Base-by-base conservation (phyloP, 139 green algal genomes). In the Chlamydomonas eustigma region DNA sequence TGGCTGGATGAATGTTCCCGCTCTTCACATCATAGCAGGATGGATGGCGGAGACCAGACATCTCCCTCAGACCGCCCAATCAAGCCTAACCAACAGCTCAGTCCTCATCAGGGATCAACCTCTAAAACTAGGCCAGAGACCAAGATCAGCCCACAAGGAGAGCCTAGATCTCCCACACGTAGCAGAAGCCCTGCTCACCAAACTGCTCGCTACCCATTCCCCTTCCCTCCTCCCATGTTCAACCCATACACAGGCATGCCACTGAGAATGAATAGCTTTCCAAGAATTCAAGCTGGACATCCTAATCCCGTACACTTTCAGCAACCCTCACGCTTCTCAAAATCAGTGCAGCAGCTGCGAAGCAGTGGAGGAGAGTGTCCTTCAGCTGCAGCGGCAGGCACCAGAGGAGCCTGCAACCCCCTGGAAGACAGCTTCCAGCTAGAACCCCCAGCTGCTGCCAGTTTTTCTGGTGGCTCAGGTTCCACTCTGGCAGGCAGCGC, bases 91-190 rank as follows among this genome's bases (percentile, higher is more conserved):
- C 4, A n/a, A 31, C 34, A 44, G n/a, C 65, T 18, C 33, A n/a
- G 8, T 39, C 65, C 32, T 68, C 52, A 68, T 31, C 52, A 68
- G 52, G 12, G 12, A 25, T 31, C 52, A 25, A 68, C 12, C 52
- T 31, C 8, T 28, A 31, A 22, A 22, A 31, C 22, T 34, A n/a
- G n/a, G 22, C 30, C 39, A 39, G 28, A 72, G 44, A 34, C 33
- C 22, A 6, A 34, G 5, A 4, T 6, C 65, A 44, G 22, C 22
- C 4, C 32, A 34, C 44, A 28, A 18, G 44, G 12, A 31, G 65
- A 72, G 65, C 65, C 65, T 31, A 50, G 3, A 4, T 72, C 65
- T 33, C 65, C 65, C 65, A 72, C 65, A 22, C 65, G 65, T 24
- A 37, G 65, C 65, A 6, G 5, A 4, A 72, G 65, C 31, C 65